These are phyloP conservation scores for Rhizopus arrhizus DNA, from an alignment of 371 early-diverging fungal genomes.

Conservation along the genomic window DNA sequence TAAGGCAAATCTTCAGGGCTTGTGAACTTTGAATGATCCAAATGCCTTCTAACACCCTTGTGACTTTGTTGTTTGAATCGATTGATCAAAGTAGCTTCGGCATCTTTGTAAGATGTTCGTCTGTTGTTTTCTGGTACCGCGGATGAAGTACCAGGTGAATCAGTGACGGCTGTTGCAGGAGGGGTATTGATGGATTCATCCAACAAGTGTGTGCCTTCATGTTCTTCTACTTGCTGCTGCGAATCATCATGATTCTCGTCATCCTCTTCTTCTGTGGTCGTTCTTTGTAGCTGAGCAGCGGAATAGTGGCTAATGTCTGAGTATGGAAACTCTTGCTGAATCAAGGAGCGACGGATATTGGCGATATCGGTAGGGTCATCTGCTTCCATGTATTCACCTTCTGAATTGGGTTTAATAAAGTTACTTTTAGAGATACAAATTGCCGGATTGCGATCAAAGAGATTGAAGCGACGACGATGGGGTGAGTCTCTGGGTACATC, in stretches of 20 bases:
- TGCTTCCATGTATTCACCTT: slow-evolving; percentile 30
- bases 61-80: slow-evolving; percentile 24
- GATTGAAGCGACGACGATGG: neutral
- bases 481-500: neutral
- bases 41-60: slow-evolving; percentile 11
- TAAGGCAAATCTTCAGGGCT: slow-evolving; percentile 46
- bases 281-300: slow-evolving; percentile 17
- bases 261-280: neutral
- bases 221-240: slow-evolving; percentile 15
- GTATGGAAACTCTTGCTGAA: slow-evolving; percentile 37
- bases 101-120: neutral
- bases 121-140: neutral
- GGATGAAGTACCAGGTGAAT: neutral
- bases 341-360: slow-evolving; percentile 37
- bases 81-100: slow-evolving; percentile 2
- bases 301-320: slow-evolving; percentile 25
- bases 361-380: slow-evolving; percentile 38
- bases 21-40: slow-evolving; percentile 34
- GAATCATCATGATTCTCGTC: neutral
- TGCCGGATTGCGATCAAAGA: slow-evolving; percentile 6
- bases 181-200: slow-evolving; percentile 14
- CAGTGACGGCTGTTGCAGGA: slow-evolving; percentile 9
- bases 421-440: slow-evolving; percentile 23
- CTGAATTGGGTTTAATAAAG: slow-evolving; percentile 27
- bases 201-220: neutral